A percentile compares a stretch with the other conserved stretches of the same genome.
Evolutionary conservation across 2,329 filamentous ascomycete genomes (phyloP).

Genomic region (Claviceps pazoutovae): DNA sequence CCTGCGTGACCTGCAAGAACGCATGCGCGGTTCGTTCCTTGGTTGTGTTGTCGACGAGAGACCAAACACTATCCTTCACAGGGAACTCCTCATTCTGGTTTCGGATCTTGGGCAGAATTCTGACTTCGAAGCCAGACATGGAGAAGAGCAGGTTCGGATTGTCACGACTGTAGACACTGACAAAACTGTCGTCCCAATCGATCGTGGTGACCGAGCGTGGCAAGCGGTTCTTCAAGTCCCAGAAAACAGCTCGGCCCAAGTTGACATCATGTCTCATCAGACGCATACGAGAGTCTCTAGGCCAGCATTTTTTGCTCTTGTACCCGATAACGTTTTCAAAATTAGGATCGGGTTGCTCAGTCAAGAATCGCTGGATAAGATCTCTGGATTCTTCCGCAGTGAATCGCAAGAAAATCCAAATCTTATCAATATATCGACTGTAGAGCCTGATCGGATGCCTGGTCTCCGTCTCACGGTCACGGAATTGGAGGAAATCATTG

Average conservation of each 20-base stretch:
- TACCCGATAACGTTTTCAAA: conserved; percentile 99
- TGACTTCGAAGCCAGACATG: conserved; percentile 96
- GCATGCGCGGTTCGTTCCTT: conserved; percentile 96
- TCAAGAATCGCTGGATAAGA: conserved; percentile 92
- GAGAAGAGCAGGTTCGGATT: conserved; percentile 95
- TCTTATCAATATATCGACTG: conserved; percentile 93
- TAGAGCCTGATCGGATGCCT: conserved; percentile 95
- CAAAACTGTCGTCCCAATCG: conserved; percentile 98
- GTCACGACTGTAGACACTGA: conserved; percentile 93
- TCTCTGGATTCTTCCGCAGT: conserved; percentile 88
- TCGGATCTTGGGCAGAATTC: conserved; percentile 86
- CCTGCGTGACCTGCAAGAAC: conserved; percentile 93
- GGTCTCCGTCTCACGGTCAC: conserved; percentile 80
- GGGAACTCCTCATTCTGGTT: conserved; percentile 95
- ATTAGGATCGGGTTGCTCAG: conserved; percentile 95
- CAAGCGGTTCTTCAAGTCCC: conserved; percentile 94
- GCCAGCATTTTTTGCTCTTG: conserved; percentile 99
- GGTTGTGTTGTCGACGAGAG: conserved; percentile 85
- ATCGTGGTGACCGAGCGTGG: conserved; percentile 93
- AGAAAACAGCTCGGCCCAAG: conserved; percentile 91
- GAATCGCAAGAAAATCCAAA: conserved; percentile 96
- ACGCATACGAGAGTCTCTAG: conserved; percentile 91
- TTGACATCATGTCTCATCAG: conserved; percentile 98
- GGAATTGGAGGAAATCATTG: conserved; percentile 96
- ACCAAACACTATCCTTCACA: conserved; percentile 97